A percentile compares a stretch with the other conserved stretches of the same genome.
These are phyloP conservation scores for Sporisorium exsertum DNA, from an alignment of 1,284 basidiomycete genomes.

Conservation along the genomic window DNA sequence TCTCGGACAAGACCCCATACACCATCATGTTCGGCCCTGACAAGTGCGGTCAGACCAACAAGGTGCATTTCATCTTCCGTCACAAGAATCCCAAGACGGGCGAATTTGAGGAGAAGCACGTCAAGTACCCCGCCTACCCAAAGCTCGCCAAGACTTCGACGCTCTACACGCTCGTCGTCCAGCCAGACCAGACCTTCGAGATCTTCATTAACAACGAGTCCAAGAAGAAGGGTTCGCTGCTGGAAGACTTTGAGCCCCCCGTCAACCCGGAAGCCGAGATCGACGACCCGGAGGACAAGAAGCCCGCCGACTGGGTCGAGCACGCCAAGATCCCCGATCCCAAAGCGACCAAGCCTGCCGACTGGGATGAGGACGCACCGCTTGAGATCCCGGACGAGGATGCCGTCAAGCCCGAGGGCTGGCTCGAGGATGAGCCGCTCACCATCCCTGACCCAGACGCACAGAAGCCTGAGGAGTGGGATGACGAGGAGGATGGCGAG, in stretches of 20 bases:
- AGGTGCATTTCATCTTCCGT: slow-evolving; percentile 69
- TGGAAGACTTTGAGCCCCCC: slow-evolving; percentile 94
- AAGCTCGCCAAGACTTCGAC: slow-evolving; percentile 68
- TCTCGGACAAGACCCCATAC: slow-evolving; percentile 68
- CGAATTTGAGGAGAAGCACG: slow-evolving; percentile 95
- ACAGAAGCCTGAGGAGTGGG: slow-evolving; percentile 99
- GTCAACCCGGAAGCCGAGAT: slow-evolving; percentile 95
- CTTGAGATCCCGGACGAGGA: slow-evolving; percentile 80
- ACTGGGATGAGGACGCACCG: slow-evolving; percentile 68
- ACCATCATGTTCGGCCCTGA: slow-evolving; percentile 70
- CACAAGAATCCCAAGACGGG: slow-evolving; percentile 67
- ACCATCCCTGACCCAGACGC: slow-evolving; percentile 90
- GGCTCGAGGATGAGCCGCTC: slow-evolving; percentile 89
- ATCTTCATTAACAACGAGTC: slow-evolving; percentile 88
- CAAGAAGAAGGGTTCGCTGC: slow-evolving; percentile 78
- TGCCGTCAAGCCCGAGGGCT: slow-evolving; percentile 90
- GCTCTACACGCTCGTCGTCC: slow-evolving; percentile 75
- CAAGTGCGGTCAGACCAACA: slow-evolving; percentile 68
- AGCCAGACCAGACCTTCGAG: slow-evolving; percentile 94
- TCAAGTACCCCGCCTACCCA: slow-evolving; percentile 83
- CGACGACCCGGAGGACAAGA: slow-evolving; percentile 89
- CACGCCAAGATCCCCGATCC: slow-evolving; percentile 85
- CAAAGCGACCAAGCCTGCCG: slow-evolving; percentile 76
- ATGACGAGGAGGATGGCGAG: slow-evolving; percentile 98
- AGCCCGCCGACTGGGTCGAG: slow-evolving; percentile 95